phyloP scores from a whole-genome alignment of 805 yeast species.

The Candida maltosa region DNA sequence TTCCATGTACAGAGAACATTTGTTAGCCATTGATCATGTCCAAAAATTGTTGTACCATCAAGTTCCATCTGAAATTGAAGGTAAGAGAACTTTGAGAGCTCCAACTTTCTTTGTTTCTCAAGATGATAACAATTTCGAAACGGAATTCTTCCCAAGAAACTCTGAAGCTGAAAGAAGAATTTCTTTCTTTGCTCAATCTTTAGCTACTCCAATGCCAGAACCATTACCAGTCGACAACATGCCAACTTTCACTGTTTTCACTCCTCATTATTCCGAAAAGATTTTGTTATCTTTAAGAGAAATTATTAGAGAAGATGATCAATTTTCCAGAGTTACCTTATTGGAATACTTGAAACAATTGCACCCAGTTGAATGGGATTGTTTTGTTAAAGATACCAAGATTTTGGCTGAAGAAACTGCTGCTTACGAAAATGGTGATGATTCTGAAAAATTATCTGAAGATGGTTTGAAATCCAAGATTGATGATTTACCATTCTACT shows the following conservation, averaged over 20 bases:
- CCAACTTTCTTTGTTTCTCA: slow-evolving; percentile 98
- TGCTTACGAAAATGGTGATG: slow-evolving; percentile 53
- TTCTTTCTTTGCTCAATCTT: slow-evolving; percentile 97
- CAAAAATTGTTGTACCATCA: slow-evolving; percentile 96
- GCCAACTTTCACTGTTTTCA: slow-evolving; percentile 95
- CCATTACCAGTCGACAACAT: slow-evolving; percentile 98
- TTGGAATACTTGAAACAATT: slow-evolving; percentile 55
- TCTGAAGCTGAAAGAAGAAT: slow-evolving; percentile 99
- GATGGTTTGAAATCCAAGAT: slow-evolving; percentile 34
- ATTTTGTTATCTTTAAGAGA: slow-evolving; percentile 74
- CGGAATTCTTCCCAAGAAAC: slow-evolving; percentile 95
- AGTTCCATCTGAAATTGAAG: slow-evolving; percentile 97
- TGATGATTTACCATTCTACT: slow-evolving; percentile 44
- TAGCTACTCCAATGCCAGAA: slow-evolving; percentile 98
- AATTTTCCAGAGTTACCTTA: slow-evolving; percentile 52
- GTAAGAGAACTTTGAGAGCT: slow-evolving; percentile 96
- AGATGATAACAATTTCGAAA: slow-evolving; percentile 90
- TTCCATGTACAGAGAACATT: slow-evolving; percentile 99
- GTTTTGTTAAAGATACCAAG: slow-evolving; percentile 56
- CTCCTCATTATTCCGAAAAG: slow-evolving; percentile 86
- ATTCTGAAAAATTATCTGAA: slow-evolving; percentile 28
- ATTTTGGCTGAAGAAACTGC: slow-evolving; percentile 49
- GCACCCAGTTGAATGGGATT: slow-evolving; percentile 55
- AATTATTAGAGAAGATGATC: slow-evolving; percentile 71
- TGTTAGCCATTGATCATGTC: slow-evolving; percentile 96